Evolutionary conservation across 179 eudicot species (phyloP).

Genomic region (Silene noctiflora): DNA sequence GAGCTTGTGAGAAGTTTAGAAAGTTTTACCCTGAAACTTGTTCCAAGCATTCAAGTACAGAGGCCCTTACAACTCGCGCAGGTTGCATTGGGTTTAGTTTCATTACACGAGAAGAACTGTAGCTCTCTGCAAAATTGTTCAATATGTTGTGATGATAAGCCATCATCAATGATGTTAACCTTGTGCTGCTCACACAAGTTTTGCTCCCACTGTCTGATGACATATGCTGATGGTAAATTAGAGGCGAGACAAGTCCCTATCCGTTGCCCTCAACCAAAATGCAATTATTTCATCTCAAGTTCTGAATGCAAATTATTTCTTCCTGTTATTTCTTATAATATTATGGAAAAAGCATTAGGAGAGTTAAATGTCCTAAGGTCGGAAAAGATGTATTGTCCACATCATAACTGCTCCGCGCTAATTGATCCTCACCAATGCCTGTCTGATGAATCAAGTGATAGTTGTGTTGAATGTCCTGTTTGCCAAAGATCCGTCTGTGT

Average conservation of each 20-base stretch:
- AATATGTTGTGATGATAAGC: conserved; percentile 69
- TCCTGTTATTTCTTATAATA: conserved; percentile 49
- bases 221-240: conserved; percentile 60
- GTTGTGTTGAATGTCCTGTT: conserved; percentile 63
- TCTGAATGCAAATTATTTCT: conserved; percentile 61
- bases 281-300: conserved; percentile 55
- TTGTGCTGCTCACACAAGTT: conserved; percentile 68
- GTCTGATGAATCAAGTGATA: conserved; percentile 41
- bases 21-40: conserved; percentile 47
- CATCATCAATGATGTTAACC: conserved; percentile 47
- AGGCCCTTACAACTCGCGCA: conserved; percentile 54
- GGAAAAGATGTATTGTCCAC: conserved; percentile 58
- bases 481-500: conserved; percentile 57
- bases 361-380: conserved; percentile 42
- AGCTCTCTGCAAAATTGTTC: conserved; percentile 45
- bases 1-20: conserved; percentile 49
- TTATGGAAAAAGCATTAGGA: conserved; percentile 46
- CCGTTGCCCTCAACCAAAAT: conserved; percentile 56
- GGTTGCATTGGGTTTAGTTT: conserved; percentile 68
- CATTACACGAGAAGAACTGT: conserved; percentile 30
- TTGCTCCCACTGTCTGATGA: conserved; percentile 72
- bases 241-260: conserved; percentile 53
- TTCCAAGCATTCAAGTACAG: conserved; percentile 37
- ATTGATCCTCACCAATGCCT: conserved; percentile 55
- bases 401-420: conserved; percentile 54